Evolutionary conservation across 768 basidiomycete genomes (phyloP).

Genomic region (Phylloporus arenicola): DNA sequence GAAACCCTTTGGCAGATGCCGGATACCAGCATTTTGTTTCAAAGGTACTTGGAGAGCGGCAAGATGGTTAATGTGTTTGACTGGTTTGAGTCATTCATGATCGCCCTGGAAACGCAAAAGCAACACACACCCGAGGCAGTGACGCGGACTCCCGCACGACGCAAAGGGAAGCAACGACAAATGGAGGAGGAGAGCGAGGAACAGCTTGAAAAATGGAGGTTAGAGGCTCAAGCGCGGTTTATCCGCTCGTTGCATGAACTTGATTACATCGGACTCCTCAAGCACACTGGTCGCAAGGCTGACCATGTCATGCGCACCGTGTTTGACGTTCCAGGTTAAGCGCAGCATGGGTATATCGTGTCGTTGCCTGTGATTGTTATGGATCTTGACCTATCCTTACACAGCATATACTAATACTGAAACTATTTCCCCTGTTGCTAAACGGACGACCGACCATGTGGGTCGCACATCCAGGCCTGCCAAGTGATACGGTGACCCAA

Average conservation of each 20-base stretch:
- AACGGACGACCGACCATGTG: slow-evolving; percentile 4
- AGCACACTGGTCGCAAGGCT: slow-evolving; percentile 70
- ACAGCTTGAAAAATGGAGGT: slow-evolving; percentile 47
- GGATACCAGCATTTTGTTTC: slow-evolving; percentile 73
- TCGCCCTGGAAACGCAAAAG: slow-evolving; percentile 57
- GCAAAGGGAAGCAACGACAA: slow-evolving; percentile 23
- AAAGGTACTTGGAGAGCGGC: slow-evolving; percentile 71
- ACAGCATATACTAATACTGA: slow-evolving; percentile 1
- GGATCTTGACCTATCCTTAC: slow-evolving; percentile 5
- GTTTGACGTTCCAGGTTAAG: slow-evolving; percentile 41
- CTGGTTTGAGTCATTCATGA: slow-evolving; percentile 77
- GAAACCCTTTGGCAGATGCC: slow-evolving; percentile 50
- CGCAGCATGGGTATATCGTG: slow-evolving; percentile 14
- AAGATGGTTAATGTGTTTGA: slow-evolving; percentile 84
- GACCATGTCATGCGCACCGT: slow-evolving; percentile 71
- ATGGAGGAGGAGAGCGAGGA: slow-evolving; percentile 29
- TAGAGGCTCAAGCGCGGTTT: slow-evolving; percentile 72
- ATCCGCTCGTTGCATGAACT: slow-evolving; percentile 76
- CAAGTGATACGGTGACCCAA: not conserved
- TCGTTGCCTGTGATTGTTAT: not conserved
- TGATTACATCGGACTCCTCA: slow-evolving; percentile 74
- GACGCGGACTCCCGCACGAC: slow-evolving; percentile 16
- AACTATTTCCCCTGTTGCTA: not conserved
- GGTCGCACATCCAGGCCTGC: not conserved
- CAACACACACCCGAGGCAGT: slow-evolving; percentile 1